Conservation (phyloP, 352 stramenopile species). For the Elongisporangium anandrum region DNA sequence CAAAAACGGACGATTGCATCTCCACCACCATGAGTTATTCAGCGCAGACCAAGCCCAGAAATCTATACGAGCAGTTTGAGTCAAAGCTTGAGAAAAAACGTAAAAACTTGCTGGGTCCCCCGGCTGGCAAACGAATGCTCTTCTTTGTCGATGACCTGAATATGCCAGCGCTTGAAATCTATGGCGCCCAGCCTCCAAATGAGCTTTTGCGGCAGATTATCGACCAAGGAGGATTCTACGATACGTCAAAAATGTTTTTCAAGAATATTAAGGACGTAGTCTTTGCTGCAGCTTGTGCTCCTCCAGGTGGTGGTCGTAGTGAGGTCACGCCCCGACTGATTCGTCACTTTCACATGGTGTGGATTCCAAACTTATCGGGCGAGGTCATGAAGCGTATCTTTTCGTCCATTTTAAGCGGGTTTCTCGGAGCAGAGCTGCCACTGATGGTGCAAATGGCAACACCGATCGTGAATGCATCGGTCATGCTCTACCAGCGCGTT, state of each 20-base stretch:
- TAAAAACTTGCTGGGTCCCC: constrained; percentile 76
- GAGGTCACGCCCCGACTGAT: constrained; percentile 84
- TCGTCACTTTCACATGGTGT: constrained; percentile 91
- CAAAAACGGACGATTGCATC: constrained; percentile 77
- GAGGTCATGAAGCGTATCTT: constrained; percentile 90
- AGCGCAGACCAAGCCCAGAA: constrained; percentile 83
- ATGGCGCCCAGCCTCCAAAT: constrained; percentile 91
- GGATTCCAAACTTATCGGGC: constrained; percentile 82
- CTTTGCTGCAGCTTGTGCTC: constrained; percentile 80
- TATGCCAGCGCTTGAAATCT: constrained; percentile 91
- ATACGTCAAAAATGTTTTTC: constrained; percentile 93
- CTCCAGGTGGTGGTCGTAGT: constrained; percentile 81
- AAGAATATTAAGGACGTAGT: constrained; percentile 89
- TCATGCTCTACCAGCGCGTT: constrained; percentile 87
- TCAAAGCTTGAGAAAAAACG: constrained; percentile 81
- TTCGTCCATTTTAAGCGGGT: constrained; percentile 85
- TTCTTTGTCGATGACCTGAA: constrained; percentile 93
- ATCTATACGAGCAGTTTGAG: constrained; percentile 83
- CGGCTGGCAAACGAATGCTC: constrained; percentile 74
- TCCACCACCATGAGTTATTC: constrained; percentile 88
- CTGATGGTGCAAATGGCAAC: constrained; percentile 61
- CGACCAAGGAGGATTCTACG: constrained; percentile 88
- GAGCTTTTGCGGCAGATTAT: constrained; percentile 90
- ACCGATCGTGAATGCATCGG: constrained; percentile 84
- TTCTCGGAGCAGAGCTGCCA: constrained; percentile 68